Evolutionary conservation across 1,284 basidiomycete species (phyloP).

Genomic region (Ustilago bromivora): DNA sequence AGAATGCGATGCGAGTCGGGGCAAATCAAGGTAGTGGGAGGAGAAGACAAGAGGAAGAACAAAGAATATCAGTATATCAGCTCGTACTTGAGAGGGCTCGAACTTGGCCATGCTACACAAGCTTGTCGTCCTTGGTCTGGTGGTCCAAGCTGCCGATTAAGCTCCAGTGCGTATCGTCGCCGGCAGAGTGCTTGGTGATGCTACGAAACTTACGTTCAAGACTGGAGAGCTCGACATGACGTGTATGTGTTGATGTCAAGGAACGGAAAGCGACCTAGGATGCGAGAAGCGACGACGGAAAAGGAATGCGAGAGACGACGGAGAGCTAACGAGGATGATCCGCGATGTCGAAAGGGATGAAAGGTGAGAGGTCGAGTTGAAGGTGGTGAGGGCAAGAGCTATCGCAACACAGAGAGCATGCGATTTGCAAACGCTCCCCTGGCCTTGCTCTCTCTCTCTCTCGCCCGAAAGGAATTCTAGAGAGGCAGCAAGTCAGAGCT

Average conservation of each 20-base stretch:
- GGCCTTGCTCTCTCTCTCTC: neutral
- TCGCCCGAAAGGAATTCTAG: neutral
- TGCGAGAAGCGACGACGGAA: constrained; percentile 6
- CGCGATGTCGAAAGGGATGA: constrained; percentile 1
- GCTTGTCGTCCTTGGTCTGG: neutral
- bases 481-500: no score
- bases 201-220: constrained; percentile 59
- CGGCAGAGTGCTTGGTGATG: neutral
- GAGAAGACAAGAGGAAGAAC: neutral
- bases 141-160: neutral
- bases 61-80: constrained; percentile 1
- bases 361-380: neutral
- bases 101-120: no score
- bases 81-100: no score
- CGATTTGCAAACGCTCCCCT: constrained; percentile 22
- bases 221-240: constrained; percentile 62
- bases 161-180: neutral
- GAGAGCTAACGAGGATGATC: constrained; percentile 14
- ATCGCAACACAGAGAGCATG: neutral
- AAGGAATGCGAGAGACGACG: constrained; percentile 24
- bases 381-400: constrained; percentile 19
- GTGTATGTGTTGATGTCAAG: constrained; percentile 22
- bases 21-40: neutral
- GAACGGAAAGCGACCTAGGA: constrained; percentile 12
- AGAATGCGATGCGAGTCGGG: neutral